Base-by-base conservation (phyloP, 2,329 filamentous ascomycete genomes). In the Coniochaeta hoffmannii region DNA sequence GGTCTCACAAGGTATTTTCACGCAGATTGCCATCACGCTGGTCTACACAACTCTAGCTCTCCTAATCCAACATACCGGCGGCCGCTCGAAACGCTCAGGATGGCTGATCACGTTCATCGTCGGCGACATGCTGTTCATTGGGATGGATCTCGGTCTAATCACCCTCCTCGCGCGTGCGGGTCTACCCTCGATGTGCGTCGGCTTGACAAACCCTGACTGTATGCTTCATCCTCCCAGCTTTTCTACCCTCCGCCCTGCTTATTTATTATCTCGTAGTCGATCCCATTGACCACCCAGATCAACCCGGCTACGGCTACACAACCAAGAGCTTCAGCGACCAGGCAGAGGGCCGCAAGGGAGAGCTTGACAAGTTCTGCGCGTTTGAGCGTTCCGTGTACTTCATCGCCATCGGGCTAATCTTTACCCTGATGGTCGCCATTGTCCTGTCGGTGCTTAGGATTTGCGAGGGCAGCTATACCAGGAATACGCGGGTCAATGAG, bases 351-450 rank as follows among this genome's bases (percentile, higher is more conserved):
- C 55, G 61, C 2, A 63, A 59, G 17, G 68, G 66, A 22, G 55
- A 62, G 41, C 58, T 70, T 22, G 68, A 69, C 53, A 58, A 59
- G 17, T 65, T 61, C 44, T 70, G 68, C 54, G 56, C 60, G 10
- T 59, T 69, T 31, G 70, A 72, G 55, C 64, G 60, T 11, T 62
- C 62, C 2, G 71, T 66, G 52, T 73, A 66, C 54, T 64, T 62
- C 54, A 64, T 73, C 28, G 58, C 61, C 24, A 57, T 67, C 7
- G 59, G 58, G 35, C 17, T 51, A 1, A 57, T 72, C 17, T 66
- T 69, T 53, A 62, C 61, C 8, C 66, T 68, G 36, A 61, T 68
- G 53, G 36, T 64, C 34, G 64, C 64, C 12, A 62, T 67, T 26
- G 63, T 65, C 2, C 58, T 69, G 26, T 65, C 65, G 6, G 60